phyloP scores from a whole-genome alignment of 176 grass and related monocot genomes.

The Ensete ventricosum region DNA sequence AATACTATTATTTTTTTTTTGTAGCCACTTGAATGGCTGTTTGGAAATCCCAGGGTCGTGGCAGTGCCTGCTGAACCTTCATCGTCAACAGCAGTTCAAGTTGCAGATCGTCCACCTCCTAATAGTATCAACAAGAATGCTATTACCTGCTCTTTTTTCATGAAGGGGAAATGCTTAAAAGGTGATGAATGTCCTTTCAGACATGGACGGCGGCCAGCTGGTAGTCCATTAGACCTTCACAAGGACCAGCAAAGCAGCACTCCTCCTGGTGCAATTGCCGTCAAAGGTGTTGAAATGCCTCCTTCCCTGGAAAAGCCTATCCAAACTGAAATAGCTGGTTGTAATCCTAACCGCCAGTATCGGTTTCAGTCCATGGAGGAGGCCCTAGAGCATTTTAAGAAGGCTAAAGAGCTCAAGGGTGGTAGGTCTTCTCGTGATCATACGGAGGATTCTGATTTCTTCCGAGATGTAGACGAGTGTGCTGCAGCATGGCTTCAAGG shows the following conservation, averaged over 20 bases:
- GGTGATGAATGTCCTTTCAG: constrained; percentile 46
- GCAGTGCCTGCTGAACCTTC: constrained; percentile 23
- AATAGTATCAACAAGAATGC: constrained; percentile 29
- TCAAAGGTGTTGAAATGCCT: constrained; percentile 29
- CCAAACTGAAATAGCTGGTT: too few species aligned
- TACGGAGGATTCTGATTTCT: constrained; percentile 9
- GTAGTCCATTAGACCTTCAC: constrained; percentile 21
- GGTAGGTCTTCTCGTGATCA: constrained; percentile 31
- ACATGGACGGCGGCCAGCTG: constrained; percentile 31
- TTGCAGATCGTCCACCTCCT: constrained; percentile 18
- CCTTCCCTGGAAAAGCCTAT: too few species aligned
- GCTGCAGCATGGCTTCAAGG: background rate
- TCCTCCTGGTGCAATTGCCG: constrained; percentile 16
- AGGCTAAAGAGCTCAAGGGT: constrained; percentile 36
- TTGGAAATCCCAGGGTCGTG: constrained; percentile 17
- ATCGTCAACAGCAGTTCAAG: constrained; percentile 13
- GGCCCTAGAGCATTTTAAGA: constrained; percentile 23
- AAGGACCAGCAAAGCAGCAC: constrained; percentile 14
- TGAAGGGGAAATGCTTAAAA: constrained; percentile 54
- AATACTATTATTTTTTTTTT: constrained; percentile 4
- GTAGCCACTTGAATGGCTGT: constrained; percentile 37
- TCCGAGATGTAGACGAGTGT: constrained; percentile 20
- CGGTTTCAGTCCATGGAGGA: constrained; percentile 14
- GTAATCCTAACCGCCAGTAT: too few species aligned
- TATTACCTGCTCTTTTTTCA: constrained; percentile 51